phyloP scores from a whole-genome alignment of 2,329 filamentous ascomycete species.

The Orbilia quercus region DNA sequence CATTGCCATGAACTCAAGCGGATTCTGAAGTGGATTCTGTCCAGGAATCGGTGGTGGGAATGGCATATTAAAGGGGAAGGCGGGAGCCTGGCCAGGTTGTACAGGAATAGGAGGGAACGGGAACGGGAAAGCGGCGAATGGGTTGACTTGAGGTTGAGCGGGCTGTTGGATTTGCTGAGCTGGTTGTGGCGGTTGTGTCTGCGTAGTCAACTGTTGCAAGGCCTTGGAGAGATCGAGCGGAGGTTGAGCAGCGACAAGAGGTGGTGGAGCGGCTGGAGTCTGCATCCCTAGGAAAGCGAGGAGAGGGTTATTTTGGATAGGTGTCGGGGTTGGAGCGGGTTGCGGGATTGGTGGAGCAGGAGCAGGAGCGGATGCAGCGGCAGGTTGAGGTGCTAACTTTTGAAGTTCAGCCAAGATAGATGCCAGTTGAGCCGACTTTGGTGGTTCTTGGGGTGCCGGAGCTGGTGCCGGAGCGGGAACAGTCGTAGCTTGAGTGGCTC shows the following conservation, averaged over 20 bases:
- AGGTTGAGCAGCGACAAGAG: slow-evolving; percentile 27
- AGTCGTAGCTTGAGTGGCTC: slow-evolving; percentile 8
- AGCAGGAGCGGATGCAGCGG: slow-evolving; percentile 8
- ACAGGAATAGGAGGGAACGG: slow-evolving; percentile 42
- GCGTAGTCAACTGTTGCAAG: slow-evolving; percentile 34
- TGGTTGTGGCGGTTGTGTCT: slow-evolving; percentile 23
- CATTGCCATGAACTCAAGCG: slow-evolving; percentile 52
- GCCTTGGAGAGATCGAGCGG: slow-evolving; percentile 31
- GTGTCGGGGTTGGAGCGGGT: slow-evolving; percentile 21
- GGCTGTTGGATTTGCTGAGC: slow-evolving; percentile 13
- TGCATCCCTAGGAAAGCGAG: slow-evolving; percentile 46
- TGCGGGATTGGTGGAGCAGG: slow-evolving; percentile 30
- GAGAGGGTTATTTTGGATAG: slow-evolving; percentile 31
- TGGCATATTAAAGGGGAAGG: slow-evolving; percentile 51
- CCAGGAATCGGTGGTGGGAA: slow-evolving; percentile 44
- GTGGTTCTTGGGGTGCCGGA: slow-evolving; percentile 17
- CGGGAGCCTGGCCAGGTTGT: slow-evolving; percentile 47
- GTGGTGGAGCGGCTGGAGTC: slow-evolving; percentile 28
- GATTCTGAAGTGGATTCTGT: slow-evolving; percentile 40
- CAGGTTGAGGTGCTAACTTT: slow-evolving; percentile 33
- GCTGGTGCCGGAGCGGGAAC: slow-evolving; percentile 10
- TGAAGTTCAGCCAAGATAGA: slow-evolving; percentile 47
- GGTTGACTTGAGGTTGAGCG: slow-evolving; percentile 26
- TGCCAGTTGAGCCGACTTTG: slow-evolving; percentile 39
- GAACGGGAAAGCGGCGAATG: slow-evolving; percentile 32